phyloP scores from a whole-genome alignment of 805 yeast genomes.

The Spathaspora boniae region DNA sequence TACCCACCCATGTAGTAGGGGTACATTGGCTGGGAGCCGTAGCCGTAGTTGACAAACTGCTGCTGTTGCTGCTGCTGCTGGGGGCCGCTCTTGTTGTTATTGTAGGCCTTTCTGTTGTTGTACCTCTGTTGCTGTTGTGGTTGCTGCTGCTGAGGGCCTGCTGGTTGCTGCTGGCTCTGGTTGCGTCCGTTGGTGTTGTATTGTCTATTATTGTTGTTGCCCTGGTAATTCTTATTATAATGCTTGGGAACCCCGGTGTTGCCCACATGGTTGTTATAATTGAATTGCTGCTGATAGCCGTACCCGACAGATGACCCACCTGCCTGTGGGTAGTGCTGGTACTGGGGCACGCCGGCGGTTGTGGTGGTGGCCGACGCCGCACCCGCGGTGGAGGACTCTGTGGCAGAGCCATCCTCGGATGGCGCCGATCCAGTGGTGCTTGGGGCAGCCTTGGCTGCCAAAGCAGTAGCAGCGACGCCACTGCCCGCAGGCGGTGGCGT shows the following conservation, averaged over 20 bases:
- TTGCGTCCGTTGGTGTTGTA: constrained; percentile 12
- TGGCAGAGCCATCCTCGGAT: background rate
- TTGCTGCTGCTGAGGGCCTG: constrained; percentile 9
- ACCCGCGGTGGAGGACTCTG: constrained; percentile 1
- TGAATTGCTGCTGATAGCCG: constrained; percentile 12
- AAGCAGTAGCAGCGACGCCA: constrained; percentile 1
- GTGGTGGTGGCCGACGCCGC: constrained; percentile 8
- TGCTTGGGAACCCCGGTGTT: constrained; percentile 5
- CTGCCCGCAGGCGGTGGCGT: background rate
- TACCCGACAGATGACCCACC: constrained; percentile 5
- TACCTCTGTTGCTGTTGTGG: constrained; percentile 4
- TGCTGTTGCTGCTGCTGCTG: constrained; percentile 10
- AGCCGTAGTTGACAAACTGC: constrained; percentile 6
- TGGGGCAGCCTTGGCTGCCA: constrained; percentile 9
- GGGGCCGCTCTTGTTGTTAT: constrained; percentile 7
- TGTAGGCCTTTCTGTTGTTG: background rate
- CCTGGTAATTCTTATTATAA: constrained; percentile 6
- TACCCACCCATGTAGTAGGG: constrained; percentile 21
- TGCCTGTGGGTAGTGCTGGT: constrained; percentile 6
- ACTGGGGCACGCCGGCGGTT: constrained; percentile 4
- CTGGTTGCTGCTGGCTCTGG: constrained; percentile 15
- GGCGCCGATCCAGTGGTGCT: constrained; percentile 2
- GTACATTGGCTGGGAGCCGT: constrained; percentile 7
- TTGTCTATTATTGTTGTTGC: constrained; percentile 11
- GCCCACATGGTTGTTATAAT: constrained; percentile 10